Conservation (phyloP, 177 flowering plant species). For the Telopea speciosissima region DNA sequence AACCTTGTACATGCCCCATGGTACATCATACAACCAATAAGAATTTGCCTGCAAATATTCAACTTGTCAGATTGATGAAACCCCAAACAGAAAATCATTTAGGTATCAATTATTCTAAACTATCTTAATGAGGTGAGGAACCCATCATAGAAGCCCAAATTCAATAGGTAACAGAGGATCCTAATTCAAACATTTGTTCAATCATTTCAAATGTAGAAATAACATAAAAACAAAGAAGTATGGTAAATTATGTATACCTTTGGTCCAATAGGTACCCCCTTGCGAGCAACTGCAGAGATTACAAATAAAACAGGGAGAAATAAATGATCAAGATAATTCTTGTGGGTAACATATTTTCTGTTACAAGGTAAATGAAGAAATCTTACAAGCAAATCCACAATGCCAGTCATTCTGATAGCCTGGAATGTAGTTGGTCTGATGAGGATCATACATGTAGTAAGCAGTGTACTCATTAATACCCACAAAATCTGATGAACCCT, state of each 20-base stretch:
- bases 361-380: not conserved
- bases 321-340: not conserved
- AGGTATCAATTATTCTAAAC: no score
- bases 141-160: not conserved
- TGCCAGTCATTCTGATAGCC: slow-evolving; percentile 42
- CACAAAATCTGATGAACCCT: slow-evolving; percentile 28
- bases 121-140: no score
- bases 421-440: slow-evolving; percentile 9
- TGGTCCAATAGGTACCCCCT: slow-evolving; percentile 53
- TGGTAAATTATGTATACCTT: slow-evolving; percentile 19
- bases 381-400: slow-evolving; percentile 60
- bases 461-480: slow-evolving; percentile 38
- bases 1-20: slow-evolving; percentile 75
- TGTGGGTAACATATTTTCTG: no score
- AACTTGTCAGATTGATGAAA: not conserved
- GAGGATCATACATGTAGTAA: slow-evolving; percentile 22
- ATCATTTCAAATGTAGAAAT: not conserved
- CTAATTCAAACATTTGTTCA: not conserved
- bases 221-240: not conserved
- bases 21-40: slow-evolving; percentile 64
- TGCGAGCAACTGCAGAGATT: slow-evolving; percentile 32
- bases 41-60: slow-evolving; percentile 45
- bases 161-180: no score
- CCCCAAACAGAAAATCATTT: not conserved
- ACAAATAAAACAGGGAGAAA: not conserved